These are phyloP conservation scores for Sporothrix euskadiensis DNA, from an alignment of 2,329 filamentous ascomycete species.

Conservation along the genomic window DNA sequence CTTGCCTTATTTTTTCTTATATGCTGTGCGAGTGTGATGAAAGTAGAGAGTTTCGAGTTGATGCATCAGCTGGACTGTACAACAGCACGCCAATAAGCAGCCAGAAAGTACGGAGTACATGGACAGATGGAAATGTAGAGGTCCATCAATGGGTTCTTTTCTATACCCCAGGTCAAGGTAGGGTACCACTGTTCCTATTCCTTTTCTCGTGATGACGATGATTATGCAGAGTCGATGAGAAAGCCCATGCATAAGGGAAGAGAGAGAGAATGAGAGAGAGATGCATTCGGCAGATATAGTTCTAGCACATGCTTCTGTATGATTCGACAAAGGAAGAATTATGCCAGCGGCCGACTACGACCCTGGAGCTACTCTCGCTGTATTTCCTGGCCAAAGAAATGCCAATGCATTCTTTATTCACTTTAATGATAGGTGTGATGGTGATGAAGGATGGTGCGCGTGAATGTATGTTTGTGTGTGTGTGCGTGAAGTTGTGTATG, in stretches of 20 bases:
- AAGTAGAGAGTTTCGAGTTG: not conserved
- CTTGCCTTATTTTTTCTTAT: not conserved
- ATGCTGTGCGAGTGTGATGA: slow-evolving; percentile 26
- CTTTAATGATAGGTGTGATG: not conserved
- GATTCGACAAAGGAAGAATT: not conserved
- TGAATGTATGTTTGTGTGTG: not conserved
- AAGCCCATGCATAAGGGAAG: not conserved
- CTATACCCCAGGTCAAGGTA: not conserved
- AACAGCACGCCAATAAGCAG: not conserved
- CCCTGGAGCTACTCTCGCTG: slow-evolving; percentile 29
- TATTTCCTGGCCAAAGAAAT: slow-evolving; percentile 6
- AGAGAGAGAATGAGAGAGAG: not conserved
- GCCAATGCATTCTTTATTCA: not conserved
- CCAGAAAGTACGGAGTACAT: not conserved
- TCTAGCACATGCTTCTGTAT: not conserved
- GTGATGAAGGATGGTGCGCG: not conserved
- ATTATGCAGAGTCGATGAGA: not conserved
- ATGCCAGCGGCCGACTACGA: not conserved
- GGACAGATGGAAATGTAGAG: not conserved
- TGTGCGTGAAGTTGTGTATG: not conserved
- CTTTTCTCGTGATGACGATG: not conserved
- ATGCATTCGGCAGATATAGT: not conserved
- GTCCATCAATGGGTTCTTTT: not conserved
- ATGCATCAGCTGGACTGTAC: not conserved
- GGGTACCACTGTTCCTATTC: not conserved